phyloP scores from a whole-genome alignment of 371 early-diverging fungal species.

The Saksenaea vasiformis region DNA sequence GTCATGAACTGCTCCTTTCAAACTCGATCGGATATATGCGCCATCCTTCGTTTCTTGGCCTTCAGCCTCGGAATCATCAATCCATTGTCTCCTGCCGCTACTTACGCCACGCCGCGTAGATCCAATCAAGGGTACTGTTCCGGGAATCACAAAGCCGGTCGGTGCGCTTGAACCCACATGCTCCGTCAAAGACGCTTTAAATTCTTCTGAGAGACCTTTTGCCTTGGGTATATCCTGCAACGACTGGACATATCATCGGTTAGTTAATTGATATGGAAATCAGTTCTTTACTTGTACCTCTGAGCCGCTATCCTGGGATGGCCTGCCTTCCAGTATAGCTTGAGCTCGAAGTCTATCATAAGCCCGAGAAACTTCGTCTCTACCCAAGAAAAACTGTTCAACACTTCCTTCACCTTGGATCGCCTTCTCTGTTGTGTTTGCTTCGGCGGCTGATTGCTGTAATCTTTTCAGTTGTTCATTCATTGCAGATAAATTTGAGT shows the following conservation, averaged over 20 bases:
- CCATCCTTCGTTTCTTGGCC: conserved; percentile 7
- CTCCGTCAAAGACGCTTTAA: conserved; percentile 37
- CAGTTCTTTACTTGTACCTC: conserved; percentile 1
- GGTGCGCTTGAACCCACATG: conserved; percentile 35
- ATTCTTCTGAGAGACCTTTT: conserved; percentile 42
- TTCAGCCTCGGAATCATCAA: conserved; percentile 12
- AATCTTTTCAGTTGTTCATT: conserved; percentile 73
- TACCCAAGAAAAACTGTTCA: conserved; percentile 23
- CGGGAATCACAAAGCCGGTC: conserved; percentile 45
- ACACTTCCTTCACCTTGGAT: conserved; percentile 12
- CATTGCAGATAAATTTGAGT: conserved; percentile 66
- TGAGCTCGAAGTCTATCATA: conserved; percentile 48
- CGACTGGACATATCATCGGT: background rate
- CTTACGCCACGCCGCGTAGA: conserved; percentile 34
- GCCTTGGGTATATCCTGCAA: conserved; percentile 39
- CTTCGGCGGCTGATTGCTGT: conserved; percentile 58
- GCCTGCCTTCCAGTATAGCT: conserved; percentile 45
- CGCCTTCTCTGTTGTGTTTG: conserved; percentile 48
- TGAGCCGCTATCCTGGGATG: conserved; percentile 13
- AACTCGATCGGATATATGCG: conserved; percentile 14
- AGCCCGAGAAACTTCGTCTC: conserved; percentile 37
- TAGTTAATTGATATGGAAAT: background rate
- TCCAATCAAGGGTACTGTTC: conserved; percentile 45
- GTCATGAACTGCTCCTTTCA: conserved; percentile 24
- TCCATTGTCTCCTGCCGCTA: conserved; percentile 18